Conservation (phyloP, 2,329 filamentous ascomycete species). For the Pestalotiopsis fici region DNA sequence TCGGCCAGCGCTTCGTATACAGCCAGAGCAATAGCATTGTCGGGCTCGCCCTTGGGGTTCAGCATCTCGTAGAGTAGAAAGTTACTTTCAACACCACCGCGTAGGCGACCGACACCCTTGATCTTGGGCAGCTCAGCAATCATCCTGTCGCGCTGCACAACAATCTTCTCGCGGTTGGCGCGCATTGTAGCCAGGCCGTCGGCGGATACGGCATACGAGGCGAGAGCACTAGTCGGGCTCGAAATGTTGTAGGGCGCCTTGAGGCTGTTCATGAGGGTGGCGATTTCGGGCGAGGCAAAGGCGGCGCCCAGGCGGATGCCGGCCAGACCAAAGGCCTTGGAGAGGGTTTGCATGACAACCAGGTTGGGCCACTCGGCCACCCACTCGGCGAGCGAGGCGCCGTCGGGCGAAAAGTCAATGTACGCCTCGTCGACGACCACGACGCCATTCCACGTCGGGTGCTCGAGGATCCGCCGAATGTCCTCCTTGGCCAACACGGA, state of each 20-base stretch:
- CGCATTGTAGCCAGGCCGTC: constrained; percentile 74
- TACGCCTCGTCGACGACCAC: constrained; percentile 93
- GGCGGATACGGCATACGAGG: constrained; percentile 68
- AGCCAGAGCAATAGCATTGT: constrained; percentile 75
- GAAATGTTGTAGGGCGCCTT: constrained; percentile 98
- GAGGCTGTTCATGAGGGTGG: constrained; percentile 80
- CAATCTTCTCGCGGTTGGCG: constrained; percentile 66
- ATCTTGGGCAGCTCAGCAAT: constrained; percentile 73
- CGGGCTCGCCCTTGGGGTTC: constrained; percentile 69
- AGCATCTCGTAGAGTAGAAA: constrained; percentile 91
- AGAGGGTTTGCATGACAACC: constrained; percentile 97
- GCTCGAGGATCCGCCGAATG: constrained; percentile 72
- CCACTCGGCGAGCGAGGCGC: constrained; percentile 85
- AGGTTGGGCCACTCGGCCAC: constrained; percentile 92
- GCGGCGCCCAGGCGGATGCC: constrained; percentile 88
- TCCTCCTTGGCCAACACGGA: constrained; percentile 75
- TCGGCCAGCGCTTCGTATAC: constrained; percentile 87
- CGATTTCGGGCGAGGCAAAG: constrained; percentile 76
- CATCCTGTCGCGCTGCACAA: constrained; percentile 77
- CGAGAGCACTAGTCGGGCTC: constrained; percentile 82
- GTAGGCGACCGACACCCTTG: constrained; percentile 75
- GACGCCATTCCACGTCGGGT: constrained; percentile 93
- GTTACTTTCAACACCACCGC: constrained; percentile 81
- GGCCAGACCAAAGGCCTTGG: constrained; percentile 94
- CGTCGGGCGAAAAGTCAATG: constrained; percentile 83